A percentile compares a stretch with the other conserved stretches of the same genome.
These are phyloP conservation scores for Microthlaspi erraticum DNA, from an alignment of 345 rosid genomes.

Conservation along the genomic window DNA sequence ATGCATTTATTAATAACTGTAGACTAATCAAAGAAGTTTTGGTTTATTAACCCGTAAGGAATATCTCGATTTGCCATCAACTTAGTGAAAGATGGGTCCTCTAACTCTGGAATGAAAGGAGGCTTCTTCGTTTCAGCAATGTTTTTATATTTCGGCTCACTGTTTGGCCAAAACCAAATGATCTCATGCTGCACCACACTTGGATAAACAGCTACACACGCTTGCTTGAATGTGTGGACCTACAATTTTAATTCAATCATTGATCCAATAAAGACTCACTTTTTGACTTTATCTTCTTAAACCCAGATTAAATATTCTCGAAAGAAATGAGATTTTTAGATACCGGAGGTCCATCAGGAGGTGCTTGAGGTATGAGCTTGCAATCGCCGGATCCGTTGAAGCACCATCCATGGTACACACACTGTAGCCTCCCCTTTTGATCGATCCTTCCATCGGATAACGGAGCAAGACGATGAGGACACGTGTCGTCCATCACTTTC, in stretches of 20 bases:
- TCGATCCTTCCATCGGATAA: slow-evolving; percentile 85
- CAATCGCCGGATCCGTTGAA: slow-evolving; percentile 80
- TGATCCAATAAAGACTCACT: background rate
- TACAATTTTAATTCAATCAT: slow-evolving; percentile 18
- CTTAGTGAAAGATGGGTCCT: slow-evolving; percentile 77
- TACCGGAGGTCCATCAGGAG: slow-evolving; percentile 87
- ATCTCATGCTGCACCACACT: slow-evolving; percentile 66
- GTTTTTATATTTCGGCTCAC: slow-evolving; percentile 76
- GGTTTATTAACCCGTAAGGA: slow-evolving; percentile 69
- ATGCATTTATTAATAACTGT: background rate
- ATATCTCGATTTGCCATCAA: slow-evolving; percentile 72
- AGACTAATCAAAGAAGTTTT: slow-evolving; percentile 8
- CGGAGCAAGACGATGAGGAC: slow-evolving; percentile 84
- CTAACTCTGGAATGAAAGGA: slow-evolving; percentile 73
- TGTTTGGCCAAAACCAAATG: too few species aligned
- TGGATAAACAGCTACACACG: slow-evolving; percentile 79
- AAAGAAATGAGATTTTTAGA: slow-evolving; percentile 5
- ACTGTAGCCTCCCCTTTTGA: slow-evolving; percentile 81
- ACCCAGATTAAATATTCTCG: too few species aligned
- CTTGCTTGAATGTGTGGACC: slow-evolving; percentile 77
- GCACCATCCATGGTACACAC: slow-evolving; percentile 95
- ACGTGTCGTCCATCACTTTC: slow-evolving; percentile 70
- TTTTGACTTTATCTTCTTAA: background rate
- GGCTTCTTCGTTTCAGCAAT: slow-evolving; percentile 66
- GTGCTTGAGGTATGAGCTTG: slow-evolving; percentile 85